Percentiles rank a stretch among this genome's conserved stretches.
These are phyloP conservation scores for Leucocoprinus sp. DNA, from an alignment of 768 basidiomycete genomes.

Conservation along the genomic window DNA sequence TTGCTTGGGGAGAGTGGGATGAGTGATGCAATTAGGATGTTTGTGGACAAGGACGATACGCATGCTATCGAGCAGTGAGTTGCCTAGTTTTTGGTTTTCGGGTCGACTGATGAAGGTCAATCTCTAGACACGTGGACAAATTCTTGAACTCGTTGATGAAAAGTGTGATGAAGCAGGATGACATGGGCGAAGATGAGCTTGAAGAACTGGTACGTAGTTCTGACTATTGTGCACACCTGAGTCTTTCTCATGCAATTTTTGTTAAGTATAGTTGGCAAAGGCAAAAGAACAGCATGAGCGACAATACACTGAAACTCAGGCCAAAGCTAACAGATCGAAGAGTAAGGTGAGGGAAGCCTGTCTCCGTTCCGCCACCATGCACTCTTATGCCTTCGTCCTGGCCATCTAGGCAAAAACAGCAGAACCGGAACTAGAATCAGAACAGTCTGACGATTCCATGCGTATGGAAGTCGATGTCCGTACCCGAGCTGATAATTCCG, in stretches of 20 bases:
- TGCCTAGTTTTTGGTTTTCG: neutral
- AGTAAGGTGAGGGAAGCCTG: conserved; percentile 44
- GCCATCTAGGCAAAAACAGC: neutral
- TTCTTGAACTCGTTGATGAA: conserved; percentile 58
- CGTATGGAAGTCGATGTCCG: conserved; percentile 65
- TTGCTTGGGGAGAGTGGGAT: conserved; percentile 84
- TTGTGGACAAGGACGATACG: conserved; percentile 95
- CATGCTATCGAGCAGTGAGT: conserved; percentile 85
- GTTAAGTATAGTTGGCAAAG: conserved; percentile 43
- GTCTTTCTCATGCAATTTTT: neutral
- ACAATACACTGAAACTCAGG: conserved; percentile 41
- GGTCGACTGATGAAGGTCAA: conserved; percentile 2
- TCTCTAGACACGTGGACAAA: conserved; percentile 53
- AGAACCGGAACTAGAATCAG: conserved; percentile 47
- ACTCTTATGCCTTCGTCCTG: neutral
- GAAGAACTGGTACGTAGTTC: conserved; percentile 55
- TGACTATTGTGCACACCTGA: conserved; percentile 5
- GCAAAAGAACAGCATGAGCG: conserved; percentile 67
- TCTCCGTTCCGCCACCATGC: neutral
- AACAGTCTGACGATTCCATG: conserved; percentile 69
- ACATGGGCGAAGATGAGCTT: conserved; percentile 64
- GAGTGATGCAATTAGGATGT: conserved; percentile 90
- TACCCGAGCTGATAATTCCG: conserved; percentile 37
- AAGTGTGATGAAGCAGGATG: conserved; percentile 56
- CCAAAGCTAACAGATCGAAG: conserved; percentile 29